Percentiles rank a stretch among this genome's conserved stretches.
phyloP scores from a whole-genome alignment of 768 basidiomycete genomes.

The Kwoniella mangroviensis region DNA sequence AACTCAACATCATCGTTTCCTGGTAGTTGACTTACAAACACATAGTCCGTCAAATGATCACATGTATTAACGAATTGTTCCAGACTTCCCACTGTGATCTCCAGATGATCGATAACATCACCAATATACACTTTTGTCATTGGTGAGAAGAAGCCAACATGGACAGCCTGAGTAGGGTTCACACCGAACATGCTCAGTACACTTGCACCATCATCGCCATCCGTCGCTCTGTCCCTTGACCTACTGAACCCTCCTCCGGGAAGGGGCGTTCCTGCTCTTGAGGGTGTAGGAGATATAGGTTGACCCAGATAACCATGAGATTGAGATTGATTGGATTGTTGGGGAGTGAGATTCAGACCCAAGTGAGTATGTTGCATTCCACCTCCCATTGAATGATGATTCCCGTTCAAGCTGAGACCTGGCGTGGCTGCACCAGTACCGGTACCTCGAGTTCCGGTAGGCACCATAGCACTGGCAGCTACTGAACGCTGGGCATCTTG shows the following conservation, averaged over 20 bases:
- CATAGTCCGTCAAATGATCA: conserved; percentile 56
- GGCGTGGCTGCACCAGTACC: background rate
- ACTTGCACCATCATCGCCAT: conserved; percentile 10
- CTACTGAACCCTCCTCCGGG: background rate
- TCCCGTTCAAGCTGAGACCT: background rate
- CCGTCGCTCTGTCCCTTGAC: background rate
- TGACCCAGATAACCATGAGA: background rate
- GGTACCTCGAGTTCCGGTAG: conserved; percentile 1
- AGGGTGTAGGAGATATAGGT: conserved; percentile 7
- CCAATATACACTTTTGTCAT: conserved; percentile 55
- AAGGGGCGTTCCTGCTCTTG: conserved; percentile 12
- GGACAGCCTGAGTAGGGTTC: background rate
- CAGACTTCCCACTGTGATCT: conserved; percentile 47
- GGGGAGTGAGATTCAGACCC: conserved; percentile 5
- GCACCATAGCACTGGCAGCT: conserved; percentile 43
- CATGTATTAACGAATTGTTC: conserved; percentile 54
- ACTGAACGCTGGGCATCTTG: conserved; percentile 51
- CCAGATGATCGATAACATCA: conserved; percentile 58
- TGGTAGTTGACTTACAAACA: conserved; percentile 49
- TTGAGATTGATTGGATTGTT: conserved; percentile 1
- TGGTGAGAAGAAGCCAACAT: conserved; percentile 36
- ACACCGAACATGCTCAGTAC: conserved; percentile 15
- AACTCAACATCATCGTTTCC: background rate
- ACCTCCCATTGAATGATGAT: background rate
- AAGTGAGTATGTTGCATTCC: conserved; percentile 8